These are phyloP conservation scores for Phytophthora ramorum DNA, from an alignment of 352 stramenopile species.

Conservation along the genomic window DNA sequence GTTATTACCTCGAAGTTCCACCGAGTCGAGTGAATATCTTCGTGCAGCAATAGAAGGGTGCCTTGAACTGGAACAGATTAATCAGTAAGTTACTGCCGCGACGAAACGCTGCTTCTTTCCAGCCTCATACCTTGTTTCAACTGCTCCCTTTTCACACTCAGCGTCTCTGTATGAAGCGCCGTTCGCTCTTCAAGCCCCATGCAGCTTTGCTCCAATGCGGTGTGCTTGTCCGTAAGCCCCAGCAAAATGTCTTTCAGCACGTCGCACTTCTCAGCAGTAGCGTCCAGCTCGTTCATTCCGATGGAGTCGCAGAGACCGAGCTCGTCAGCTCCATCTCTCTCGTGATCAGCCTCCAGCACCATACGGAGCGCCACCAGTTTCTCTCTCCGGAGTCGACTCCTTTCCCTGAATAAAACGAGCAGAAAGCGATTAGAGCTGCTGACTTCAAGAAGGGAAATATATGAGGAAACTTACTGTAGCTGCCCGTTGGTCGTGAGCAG, in stretches of 20 bases:
- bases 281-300: slow-evolving; percentile 32
- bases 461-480: slow-evolving; percentile 33
- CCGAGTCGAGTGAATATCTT: slow-evolving; percentile 39
- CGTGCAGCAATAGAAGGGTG: slow-evolving; percentile 23
- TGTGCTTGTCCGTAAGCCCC: slow-evolving; percentile 31
- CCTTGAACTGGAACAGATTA: slow-evolving; percentile 22
- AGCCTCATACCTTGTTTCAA: slow-evolving; percentile 34
- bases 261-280: slow-evolving; percentile 36
- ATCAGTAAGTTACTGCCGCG: slow-evolving; percentile 4
- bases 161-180: neutral
- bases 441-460: neutral
- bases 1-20: slow-evolving; percentile 42
- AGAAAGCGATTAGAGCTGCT: neutral
- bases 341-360: slow-evolving; percentile 15
- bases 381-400: slow-evolving; percentile 23
- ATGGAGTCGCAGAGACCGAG: slow-evolving; percentile 11
- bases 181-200: slow-evolving; percentile 41
- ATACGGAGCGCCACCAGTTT: slow-evolving; percentile 30
- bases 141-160: slow-evolving; percentile 24
- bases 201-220: slow-evolving; percentile 27
- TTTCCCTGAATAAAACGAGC: slow-evolving; percentile 25
- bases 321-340: slow-evolving; percentile 4
- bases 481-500: slow-evolving; percentile 53
- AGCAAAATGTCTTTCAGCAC: slow-evolving; percentile 36
- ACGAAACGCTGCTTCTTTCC: neutral